These are phyloP conservation scores for Apiosordaria backusii DNA, from an alignment of 495 filamentous ascomycete species.

Conservation along the genomic window DNA sequence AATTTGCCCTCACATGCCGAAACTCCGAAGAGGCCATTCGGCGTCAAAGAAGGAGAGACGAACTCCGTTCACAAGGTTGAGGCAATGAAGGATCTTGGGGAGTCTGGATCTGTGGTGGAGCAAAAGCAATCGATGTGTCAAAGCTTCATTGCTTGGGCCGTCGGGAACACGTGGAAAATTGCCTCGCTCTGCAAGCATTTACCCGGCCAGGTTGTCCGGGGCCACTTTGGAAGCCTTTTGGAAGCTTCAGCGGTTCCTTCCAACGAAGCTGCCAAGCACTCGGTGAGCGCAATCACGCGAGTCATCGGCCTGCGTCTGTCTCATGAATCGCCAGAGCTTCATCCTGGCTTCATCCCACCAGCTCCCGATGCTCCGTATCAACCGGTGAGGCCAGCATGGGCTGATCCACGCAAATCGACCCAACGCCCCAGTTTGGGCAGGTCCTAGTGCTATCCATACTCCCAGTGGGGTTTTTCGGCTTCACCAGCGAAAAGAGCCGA, in stretches of 20 bases:
- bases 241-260: slow-evolving; percentile 2
- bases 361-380: not conserved
- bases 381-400: not conserved
- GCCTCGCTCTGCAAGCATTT: slow-evolving; percentile 1
- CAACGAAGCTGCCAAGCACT: not conserved
- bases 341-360: not conserved
- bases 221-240: slow-evolving; percentile 8
- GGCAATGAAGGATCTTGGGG: not conserved
- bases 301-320: slow-evolving; percentile 2
- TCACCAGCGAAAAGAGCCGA: not conserved
- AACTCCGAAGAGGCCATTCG: not conserved
- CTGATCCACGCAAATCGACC: too few relatives aligned
- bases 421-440: not conserved
- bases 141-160: not conserved
- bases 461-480: not conserved
- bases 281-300: not conserved
- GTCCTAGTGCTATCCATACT: not conserved
- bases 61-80: not conserved
- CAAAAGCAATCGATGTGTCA: not conserved
- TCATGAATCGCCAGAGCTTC: not conserved
- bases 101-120: not conserved
- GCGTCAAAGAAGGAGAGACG: not conserved
- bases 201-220: not conserved
- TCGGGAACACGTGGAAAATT: slow-evolving; percentile 1
- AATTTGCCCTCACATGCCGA: not conserved